Conservation (phyloP, 345 rosid species). For the Jatropha curcas region DNA sequence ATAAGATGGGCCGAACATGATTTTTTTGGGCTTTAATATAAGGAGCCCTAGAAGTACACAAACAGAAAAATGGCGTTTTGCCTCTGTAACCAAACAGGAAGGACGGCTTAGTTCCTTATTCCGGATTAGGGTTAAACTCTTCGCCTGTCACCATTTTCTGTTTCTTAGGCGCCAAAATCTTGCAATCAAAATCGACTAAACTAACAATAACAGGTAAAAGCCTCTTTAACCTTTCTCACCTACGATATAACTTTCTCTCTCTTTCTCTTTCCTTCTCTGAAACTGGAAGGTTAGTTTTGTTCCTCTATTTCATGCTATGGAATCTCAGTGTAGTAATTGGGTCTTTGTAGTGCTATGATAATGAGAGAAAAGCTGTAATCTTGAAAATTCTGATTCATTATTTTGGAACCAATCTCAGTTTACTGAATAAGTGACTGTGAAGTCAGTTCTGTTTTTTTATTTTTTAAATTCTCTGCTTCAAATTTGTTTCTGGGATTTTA, state of each 20-base stretch:
- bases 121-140: conserved; percentile 55
- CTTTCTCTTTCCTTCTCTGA: neutral
- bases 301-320: neutral
- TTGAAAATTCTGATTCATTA: neutral
- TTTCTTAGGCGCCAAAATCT: conserved; percentile 47
- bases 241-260: neutral
- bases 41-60: neutral
- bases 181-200: conserved; percentile 9
- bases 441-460: neutral
- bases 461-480: neutral
- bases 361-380: neutral
- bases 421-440: neutral
- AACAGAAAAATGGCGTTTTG: neutral
- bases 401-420: neutral
- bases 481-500: too few relatives aligned
- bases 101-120: conserved; percentile 27
- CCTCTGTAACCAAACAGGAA: conserved; percentile 56
- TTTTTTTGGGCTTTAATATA: neutral
- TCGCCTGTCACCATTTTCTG: conserved; percentile 18
- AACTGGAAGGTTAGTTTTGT: neutral
- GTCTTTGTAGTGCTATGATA: neutral
- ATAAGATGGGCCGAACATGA: neutral
- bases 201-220: conserved; percentile 17
- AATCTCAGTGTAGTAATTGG: neutral
- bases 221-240: neutral